These are phyloP conservation scores for Coleophoma cylindrospora DNA, from an alignment of 2,329 filamentous ascomycete species.

Conservation along the genomic window DNA sequence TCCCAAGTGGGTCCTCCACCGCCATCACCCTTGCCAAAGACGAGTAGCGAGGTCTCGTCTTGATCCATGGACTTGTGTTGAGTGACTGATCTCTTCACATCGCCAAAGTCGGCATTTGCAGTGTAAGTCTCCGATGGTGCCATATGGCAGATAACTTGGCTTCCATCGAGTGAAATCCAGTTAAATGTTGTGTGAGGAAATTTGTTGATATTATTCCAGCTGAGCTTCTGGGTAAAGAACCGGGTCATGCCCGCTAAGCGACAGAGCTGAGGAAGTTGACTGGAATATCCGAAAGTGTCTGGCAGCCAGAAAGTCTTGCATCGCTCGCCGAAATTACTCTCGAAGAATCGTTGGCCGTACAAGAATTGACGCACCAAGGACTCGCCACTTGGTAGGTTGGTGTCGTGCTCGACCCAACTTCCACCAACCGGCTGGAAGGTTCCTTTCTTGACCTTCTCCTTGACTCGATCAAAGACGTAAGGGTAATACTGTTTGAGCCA, in stretches of 20 bases:
- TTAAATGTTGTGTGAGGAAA: slow-evolving; percentile 99
- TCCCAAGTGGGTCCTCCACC: slow-evolving; percentile 92
- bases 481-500: slow-evolving; percentile 93
- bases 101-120: slow-evolving; percentile 88
- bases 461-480: slow-evolving; percentile 82
- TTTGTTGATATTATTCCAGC: slow-evolving; percentile 99
- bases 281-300: slow-evolving; percentile 96
- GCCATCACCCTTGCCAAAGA: slow-evolving; percentile 95
- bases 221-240: slow-evolving; percentile 97
- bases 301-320: slow-evolving; percentile 95
- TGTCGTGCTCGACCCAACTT: slow-evolving; percentile 98
- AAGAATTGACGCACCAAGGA: slow-evolving; percentile 91
- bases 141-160: slow-evolving; percentile 98
- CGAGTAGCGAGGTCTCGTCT: slow-evolving; percentile 82
- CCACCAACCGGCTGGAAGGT: slow-evolving; percentile 93
- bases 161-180: slow-evolving; percentile 94
- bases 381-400: slow-evolving; percentile 93
- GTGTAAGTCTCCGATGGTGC: slow-evolving; percentile 94
- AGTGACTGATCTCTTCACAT: slow-evolving; percentile 81
- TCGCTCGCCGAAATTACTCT: slow-evolving; percentile 84
- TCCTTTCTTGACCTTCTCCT: slow-evolving; percentile 83
- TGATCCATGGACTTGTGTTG: slow-evolving; percentile 96
- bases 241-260: slow-evolving; percentile 91
- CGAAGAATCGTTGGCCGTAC: slow-evolving; percentile 92
- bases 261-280: slow-evolving; percentile 89